Evolutionary conservation across 2,329 filamentous ascomycete genomes (phyloP).

Genomic region (Parasarocladium wereldwijsianum): DNA sequence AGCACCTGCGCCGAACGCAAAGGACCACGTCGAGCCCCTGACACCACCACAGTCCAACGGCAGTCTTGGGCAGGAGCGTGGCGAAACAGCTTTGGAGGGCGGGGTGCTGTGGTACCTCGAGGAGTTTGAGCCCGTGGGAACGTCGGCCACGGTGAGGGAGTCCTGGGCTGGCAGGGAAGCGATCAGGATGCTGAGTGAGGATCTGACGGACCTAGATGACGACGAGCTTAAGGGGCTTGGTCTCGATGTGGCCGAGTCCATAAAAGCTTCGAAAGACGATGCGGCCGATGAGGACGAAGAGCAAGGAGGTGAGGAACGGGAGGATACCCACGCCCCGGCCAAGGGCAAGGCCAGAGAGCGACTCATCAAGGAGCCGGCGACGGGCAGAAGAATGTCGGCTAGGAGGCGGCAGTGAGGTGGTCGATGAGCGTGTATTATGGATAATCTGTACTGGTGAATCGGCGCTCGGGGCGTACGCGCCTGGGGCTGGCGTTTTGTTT

Average conservation of each 20-base stretch:
- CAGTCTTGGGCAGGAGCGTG: constrained; percentile 32
- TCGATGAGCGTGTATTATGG: no score
- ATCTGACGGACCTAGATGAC: constrained; percentile 83
- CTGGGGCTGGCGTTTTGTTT: no score
- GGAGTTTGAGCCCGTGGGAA: constrained; percentile 64
- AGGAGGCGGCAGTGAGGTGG: no score
- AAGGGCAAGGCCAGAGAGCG: constrained; percentile 7
- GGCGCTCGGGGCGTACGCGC: no score
- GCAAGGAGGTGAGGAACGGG: not conserved
- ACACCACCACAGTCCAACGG: constrained; percentile 55
- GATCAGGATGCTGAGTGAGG: constrained; percentile 57
- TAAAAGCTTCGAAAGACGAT: not conserved
- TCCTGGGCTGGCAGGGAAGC: constrained; percentile 48
- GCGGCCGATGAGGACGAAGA: constrained; percentile 1
- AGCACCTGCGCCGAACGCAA: constrained; percentile 1
- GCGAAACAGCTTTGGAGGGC: constrained; percentile 49
- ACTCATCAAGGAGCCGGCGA: constrained; percentile 14
- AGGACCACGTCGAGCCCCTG: constrained; percentile 32
- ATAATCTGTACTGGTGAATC: no score
- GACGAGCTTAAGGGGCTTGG: constrained; percentile 66
- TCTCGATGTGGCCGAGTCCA: constrained; percentile 31
- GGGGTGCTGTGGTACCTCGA: constrained; percentile 83
- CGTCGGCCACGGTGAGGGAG: constrained; percentile 64
- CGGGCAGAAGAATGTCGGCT: constrained; percentile 20
- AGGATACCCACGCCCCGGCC: not conserved